These are phyloP conservation scores for Baorangia bicolor DNA, from an alignment of 768 basidiomycete species.

Conservation along the genomic window DNA sequence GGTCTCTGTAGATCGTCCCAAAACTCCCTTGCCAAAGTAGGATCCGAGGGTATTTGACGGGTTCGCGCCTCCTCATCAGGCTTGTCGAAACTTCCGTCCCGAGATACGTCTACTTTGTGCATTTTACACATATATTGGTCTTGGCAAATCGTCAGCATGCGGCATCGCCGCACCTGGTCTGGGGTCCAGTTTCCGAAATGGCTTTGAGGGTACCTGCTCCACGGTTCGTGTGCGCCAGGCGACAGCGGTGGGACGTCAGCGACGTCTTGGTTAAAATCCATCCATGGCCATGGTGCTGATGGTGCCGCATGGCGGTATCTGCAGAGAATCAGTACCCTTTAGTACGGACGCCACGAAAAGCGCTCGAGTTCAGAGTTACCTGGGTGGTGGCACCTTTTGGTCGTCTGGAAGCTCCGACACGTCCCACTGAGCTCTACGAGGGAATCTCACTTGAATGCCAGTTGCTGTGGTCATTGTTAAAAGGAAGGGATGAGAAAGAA, in stretches of 20 bases:
- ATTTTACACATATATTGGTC: slow-evolving; percentile 14
- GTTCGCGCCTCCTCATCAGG: background rate
- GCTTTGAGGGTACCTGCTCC: slow-evolving; percentile 48
- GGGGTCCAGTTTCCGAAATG: slow-evolving; percentile 57
- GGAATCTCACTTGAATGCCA: slow-evolving; percentile 5
- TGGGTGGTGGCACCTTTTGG: slow-evolving; percentile 25
- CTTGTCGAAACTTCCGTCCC: slow-evolving; percentile 17
- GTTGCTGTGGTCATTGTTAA: slow-evolving; percentile 15
- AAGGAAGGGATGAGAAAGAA: background rate
- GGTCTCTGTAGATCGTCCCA: slow-evolving; percentile 30
- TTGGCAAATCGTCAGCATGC: slow-evolving; percentile 30
- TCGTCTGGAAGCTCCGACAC: slow-evolving; percentile 9
- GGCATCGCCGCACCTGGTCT: slow-evolving; percentile 38
- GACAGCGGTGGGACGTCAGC: slow-evolving; percentile 11
- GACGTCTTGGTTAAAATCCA: slow-evolving; percentile 33
- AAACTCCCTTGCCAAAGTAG: slow-evolving; percentile 7
- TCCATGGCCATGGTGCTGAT: slow-evolving; percentile 44
- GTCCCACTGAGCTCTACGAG: background rate
- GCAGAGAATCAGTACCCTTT: slow-evolving; percentile 18
- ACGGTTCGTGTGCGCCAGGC: slow-evolving; percentile 9
- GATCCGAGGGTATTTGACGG: slow-evolving; percentile 19
- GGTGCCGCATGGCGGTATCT: slow-evolving; percentile 40
- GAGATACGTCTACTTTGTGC: slow-evolving; percentile 22
- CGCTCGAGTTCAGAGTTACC: slow-evolving; percentile 13
- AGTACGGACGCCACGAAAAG: background rate